Percentiles rank a stretch among this genome's conserved stretches.
These are phyloP conservation scores for Collariella sp. DNA, from an alignment of 495 filamentous ascomycete species.

Conservation along the genomic window DNA sequence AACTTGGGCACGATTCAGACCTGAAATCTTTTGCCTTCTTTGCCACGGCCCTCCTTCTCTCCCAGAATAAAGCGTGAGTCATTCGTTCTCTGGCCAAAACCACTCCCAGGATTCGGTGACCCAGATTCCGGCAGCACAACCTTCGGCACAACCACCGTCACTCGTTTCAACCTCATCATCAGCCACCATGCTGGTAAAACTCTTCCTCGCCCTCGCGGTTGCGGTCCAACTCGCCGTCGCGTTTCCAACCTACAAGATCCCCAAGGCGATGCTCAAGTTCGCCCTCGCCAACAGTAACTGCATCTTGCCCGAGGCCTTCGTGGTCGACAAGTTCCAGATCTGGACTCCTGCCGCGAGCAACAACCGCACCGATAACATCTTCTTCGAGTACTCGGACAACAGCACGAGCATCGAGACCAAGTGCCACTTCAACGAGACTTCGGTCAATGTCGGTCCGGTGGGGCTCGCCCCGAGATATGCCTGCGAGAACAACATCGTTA, in stretches of 20 bases:
- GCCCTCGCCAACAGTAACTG: conserved; percentile 12
- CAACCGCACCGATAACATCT: conserved; percentile 2
- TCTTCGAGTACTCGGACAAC: conserved; percentile 21
- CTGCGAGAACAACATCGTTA: conserved; percentile 29
- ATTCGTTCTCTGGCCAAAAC: background rate
- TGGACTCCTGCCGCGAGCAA: conserved; percentile 17
- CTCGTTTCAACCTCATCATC: background rate
- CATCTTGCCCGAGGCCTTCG: conserved; percentile 17
- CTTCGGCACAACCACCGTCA: background rate
- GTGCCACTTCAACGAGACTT: conserved; percentile 25
- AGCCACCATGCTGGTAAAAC: background rate
- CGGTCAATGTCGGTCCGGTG: conserved; percentile 15
- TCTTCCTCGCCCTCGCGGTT: conserved; percentile 10
- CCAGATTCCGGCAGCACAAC: background rate
- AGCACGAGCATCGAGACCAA: conserved; percentile 18
- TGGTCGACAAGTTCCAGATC: conserved; percentile 15
- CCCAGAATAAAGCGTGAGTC: background rate
- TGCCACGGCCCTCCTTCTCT: background rate
- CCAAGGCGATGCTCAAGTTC: conserved; percentile 2
- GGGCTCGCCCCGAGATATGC: conserved; percentile 18
- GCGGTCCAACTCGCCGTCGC: conserved; percentile 5
- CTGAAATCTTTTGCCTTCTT: background rate
- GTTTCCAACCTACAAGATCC: conserved; percentile 11
- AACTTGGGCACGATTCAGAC: background rate
- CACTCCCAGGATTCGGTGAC: background rate